phyloP scores from a whole-genome alignment of 2,329 filamentous ascomycete genomes.

The Didymella exigua region DNA sequence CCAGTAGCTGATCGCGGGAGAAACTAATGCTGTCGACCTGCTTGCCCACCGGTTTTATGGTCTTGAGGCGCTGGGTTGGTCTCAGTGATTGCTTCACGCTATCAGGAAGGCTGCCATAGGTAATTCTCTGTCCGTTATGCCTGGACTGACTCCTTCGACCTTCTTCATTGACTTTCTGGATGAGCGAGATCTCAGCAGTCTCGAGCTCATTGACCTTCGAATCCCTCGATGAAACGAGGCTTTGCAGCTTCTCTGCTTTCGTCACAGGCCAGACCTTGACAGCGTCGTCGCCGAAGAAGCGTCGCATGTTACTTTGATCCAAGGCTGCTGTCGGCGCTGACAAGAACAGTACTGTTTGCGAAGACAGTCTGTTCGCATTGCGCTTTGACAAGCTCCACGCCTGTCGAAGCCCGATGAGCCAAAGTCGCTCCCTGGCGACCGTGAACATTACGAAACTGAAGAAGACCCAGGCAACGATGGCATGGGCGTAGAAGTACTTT shows the following conservation, averaged over 20 bases:
- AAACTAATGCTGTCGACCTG: constrained; percentile 96
- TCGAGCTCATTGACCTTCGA: constrained; percentile 82
- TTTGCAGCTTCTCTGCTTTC: constrained; percentile 76
- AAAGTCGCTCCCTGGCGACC: constrained; percentile 85
- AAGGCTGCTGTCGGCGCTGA: constrained; percentile 81
- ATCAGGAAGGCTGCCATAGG: constrained; percentile 56
- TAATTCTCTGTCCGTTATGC: constrained; percentile 53
- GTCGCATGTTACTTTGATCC: constrained; percentile 74
- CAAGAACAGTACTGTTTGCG: constrained; percentile 86
- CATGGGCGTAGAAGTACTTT: constrained; percentile 75
- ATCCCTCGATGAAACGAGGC: constrained; percentile 81
- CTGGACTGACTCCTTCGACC: constrained; percentile 68
- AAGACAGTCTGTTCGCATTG: constrained; percentile 84
- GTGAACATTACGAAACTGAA: constrained; percentile 87
- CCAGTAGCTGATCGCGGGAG: constrained; percentile 77
- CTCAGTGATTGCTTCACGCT: constrained; percentile 68
- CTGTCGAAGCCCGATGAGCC: constrained; percentile 90
- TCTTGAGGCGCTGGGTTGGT: constrained; percentile 46
- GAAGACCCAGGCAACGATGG: constrained; percentile 80
- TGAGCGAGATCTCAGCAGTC: constrained; percentile 82
- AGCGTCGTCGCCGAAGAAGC: constrained; percentile 80
- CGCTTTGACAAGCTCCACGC: constrained; percentile 86
- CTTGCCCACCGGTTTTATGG: constrained; percentile 68
- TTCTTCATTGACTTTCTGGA: constrained; percentile 75
- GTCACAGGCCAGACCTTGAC: constrained; percentile 84